Evolutionary conservation across 306 rosid species (phyloP).

Genomic region (Mucuna pruriens): DNA sequence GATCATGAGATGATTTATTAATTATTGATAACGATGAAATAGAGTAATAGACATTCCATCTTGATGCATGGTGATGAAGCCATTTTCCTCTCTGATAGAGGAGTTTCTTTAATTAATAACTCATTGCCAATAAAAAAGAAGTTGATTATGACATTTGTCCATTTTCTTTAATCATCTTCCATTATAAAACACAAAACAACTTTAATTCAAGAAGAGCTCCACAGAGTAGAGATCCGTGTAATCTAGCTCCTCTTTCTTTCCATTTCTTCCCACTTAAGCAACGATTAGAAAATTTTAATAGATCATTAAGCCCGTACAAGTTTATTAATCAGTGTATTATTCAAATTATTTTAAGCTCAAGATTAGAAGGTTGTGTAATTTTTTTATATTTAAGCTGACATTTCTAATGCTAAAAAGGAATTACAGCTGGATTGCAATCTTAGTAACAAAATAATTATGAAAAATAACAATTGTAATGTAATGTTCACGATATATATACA

Average conservation of each 20-base stretch:
- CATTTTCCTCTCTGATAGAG: neutral
- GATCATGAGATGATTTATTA: neutral
- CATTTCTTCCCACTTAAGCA: slow-evolving; percentile 14
- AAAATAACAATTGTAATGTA: slow-evolving; percentile 22
- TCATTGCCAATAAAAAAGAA: neutral
- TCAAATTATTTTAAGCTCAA: too few relatives aligned
- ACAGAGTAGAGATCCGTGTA: slow-evolving; percentile 15
- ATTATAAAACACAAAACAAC: slow-evolving; percentile 19
- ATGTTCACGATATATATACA: slow-evolving; percentile 3
- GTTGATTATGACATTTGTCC: slow-evolving; percentile 25
- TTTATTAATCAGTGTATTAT: too few relatives aligned
- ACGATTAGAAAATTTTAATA: neutral
- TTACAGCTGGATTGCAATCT: slow-evolving; percentile 42
- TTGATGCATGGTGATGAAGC: neutral
- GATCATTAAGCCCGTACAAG: too few relatives aligned
- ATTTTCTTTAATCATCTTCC: slow-evolving; percentile 17
- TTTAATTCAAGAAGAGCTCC: slow-evolving; percentile 4
- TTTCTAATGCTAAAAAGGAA: too few relatives aligned
- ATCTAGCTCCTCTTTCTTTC: neutral
- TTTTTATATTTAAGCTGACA: too few relatives aligned
- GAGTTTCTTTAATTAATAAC: neutral
- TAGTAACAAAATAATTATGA: slow-evolving; percentile 27
- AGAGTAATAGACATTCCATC: neutral
- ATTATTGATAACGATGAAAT: neutral
- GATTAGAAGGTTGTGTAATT: too few relatives aligned